phyloP scores from a whole-genome alignment of 257 asterid species.

The Misopates orontium region DNA sequence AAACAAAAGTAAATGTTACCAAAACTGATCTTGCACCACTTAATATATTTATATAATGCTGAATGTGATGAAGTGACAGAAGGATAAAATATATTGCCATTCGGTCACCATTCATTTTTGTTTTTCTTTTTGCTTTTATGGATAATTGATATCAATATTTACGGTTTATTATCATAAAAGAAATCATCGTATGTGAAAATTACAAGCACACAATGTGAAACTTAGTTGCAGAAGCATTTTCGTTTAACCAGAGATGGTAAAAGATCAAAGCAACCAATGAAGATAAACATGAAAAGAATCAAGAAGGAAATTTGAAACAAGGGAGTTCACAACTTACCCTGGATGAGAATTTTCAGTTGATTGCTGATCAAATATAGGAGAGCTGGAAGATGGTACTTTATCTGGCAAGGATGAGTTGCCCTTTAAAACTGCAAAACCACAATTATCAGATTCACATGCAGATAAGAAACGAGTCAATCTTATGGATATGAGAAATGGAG shows the following conservation, averaged over 20 bases:
- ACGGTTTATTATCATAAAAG: too few relatives aligned
- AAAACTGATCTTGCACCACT: constrained; percentile 1
- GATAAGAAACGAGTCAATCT: too few relatives aligned
- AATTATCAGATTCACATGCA: background rate
- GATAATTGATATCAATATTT: too few relatives aligned
- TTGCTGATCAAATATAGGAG: constrained; percentile 66
- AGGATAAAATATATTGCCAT: background rate
- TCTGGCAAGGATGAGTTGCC: constrained; percentile 87
- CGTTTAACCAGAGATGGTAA: background rate
- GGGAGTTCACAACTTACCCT: constrained; percentile 58
- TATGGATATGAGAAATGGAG: background rate
- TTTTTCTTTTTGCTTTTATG: too few relatives aligned
- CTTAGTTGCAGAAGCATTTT: too few relatives aligned
- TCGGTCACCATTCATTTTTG: constrained; percentile 11
- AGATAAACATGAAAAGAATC: constrained; percentile 13
- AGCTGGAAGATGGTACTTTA: constrained; percentile 64
- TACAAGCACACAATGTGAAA: background rate
- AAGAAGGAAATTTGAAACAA: constrained; percentile 8
- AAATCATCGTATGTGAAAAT: constrained; percentile 3
- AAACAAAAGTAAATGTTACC: too few relatives aligned
- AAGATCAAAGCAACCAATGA: background rate
- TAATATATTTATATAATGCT: background rate
- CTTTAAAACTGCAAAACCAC: constrained; percentile 73
- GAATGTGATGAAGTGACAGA: background rate
- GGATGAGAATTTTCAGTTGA: constrained; percentile 63